Conservation (phyloP, 768 basidiomycete genomes). For the Chalciporus chontae region DNA sequence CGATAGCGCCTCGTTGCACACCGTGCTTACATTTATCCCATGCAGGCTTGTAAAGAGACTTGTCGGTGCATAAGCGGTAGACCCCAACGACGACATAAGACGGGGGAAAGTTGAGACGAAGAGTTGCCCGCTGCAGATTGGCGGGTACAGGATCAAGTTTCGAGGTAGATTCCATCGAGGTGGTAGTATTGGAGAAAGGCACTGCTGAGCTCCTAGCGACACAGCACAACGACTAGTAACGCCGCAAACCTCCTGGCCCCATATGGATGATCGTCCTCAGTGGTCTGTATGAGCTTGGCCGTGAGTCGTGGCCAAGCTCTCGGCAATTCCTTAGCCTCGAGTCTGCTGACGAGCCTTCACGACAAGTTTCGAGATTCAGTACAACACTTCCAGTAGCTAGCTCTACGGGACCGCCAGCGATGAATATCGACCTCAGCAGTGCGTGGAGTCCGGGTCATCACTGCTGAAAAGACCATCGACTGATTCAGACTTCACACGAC, state of each 20-base stretch:
- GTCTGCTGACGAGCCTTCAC: neutral
- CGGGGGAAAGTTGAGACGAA: slow-evolving; percentile 72
- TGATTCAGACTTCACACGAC: neutral
- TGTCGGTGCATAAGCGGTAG: slow-evolving; percentile 78
- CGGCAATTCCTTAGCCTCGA: neutral
- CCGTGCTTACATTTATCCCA: slow-evolving; percentile 88
- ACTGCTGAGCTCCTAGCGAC: too few relatives aligned
- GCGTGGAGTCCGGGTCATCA: neutral
- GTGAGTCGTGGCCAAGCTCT: neutral
- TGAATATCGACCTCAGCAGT: slow-evolving; percentile 3
- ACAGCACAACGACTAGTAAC: too few relatives aligned
- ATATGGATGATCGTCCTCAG: too few relatives aligned
- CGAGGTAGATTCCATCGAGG: neutral
- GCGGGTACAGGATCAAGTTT: slow-evolving; percentile 36
- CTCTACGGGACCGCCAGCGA: neutral
- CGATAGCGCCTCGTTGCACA: slow-evolving; percentile 59
- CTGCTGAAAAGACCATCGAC: neutral
- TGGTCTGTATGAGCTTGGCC: neutral
- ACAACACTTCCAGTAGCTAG: neutral
- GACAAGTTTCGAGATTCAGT: neutral
- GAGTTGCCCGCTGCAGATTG: slow-evolving; percentile 47
- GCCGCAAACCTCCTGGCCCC: too few relatives aligned
- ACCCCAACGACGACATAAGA: slow-evolving; percentile 83
- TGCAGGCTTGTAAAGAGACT: slow-evolving; percentile 62
- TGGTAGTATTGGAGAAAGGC: neutral